phyloP scores from a whole-genome alignment of 768 basidiomycete genomes.

The Lactifluus echinatus region DNA sequence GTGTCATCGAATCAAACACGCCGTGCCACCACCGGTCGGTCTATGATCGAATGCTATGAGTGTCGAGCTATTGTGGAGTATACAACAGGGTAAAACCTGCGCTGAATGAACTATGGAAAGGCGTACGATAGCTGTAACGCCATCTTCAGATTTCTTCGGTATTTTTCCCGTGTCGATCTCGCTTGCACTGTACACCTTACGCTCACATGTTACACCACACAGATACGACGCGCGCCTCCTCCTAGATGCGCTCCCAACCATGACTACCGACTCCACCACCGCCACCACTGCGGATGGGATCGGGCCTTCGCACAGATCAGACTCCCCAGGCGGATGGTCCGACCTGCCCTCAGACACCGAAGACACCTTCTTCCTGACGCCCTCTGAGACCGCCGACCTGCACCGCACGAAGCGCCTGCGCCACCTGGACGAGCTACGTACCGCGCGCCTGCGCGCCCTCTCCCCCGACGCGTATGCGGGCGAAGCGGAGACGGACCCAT shows the following conservation, averaged over 20 bases:
- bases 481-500: constrained; percentile 35
- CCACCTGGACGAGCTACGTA: constrained; percentile 48
- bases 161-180: neutral
- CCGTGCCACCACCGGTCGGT: neutral
- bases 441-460: constrained; percentile 58
- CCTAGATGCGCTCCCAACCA: constrained; percentile 41
- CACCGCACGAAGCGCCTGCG: constrained; percentile 58
- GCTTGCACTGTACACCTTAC: neutral
- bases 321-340: constrained; percentile 64
- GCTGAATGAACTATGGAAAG: neutral
- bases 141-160: neutral
- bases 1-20: neutral
- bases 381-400: constrained; percentile 57
- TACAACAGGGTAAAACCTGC: too few relatives aligned
- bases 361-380: constrained; percentile 74
- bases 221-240: constrained; percentile 81
- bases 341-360: constrained; percentile 80
- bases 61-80: neutral
- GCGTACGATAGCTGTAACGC: neutral
- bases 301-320: constrained; percentile 22
- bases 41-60: neutral
- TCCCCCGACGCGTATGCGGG: constrained; percentile 27
- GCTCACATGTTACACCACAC: constrained; percentile 6
- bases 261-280: too few relatives aligned
- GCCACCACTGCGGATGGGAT: neutral